Base-by-base conservation (phyloP, 306 rosid genomes). In the Trifolium pratense region DNA sequence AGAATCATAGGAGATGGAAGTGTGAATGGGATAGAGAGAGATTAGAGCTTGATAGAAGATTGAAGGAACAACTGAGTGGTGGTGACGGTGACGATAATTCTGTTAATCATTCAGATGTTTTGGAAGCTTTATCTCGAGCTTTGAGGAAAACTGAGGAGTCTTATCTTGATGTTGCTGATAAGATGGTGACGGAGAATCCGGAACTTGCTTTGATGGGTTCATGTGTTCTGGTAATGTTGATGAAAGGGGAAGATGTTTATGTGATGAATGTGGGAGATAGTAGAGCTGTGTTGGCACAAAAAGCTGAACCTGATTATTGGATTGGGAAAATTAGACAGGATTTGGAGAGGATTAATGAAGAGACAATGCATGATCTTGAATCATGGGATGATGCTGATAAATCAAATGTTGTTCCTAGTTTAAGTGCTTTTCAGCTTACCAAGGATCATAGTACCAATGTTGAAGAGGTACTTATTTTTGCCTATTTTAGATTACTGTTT, bases 171-270 rank as follows among this genome's bases (percentile, higher is more conserved):
- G 71, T 87, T 7, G 97, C 97, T 0, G 97, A 95, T 76, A 86
- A 82, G 84, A 91, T 91, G 95, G 77, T 90, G 0, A 78, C 55
- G 83, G 93, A 88, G 73, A 95, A 91, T 87, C 99, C 99, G 1
- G 99, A 91, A 45, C 71, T 95, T 32, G 99, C 99, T 61, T 79
- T 95, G 71, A 95, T 95, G 99, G 99, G 99, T 62, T 95, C 99
- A 1, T 95, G 99, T 84, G 97, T 92, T 31, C 96, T 95, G n/a
- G 99, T 88, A 6, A 95, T 90, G 97, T 78, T 95, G 46, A 89
- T 95, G 97, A 95, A 95, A 52, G 99, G 99, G 8, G 99, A 91
- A 12, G 97, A 95, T 79, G 93, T 95, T 59, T 95, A 89, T 77
- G 93, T 95, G 37, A 84, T 95, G 99, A 95, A 91, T 73, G 93